phyloP scores from a whole-genome alignment of 2,329 filamentous ascomycete genomes.

The Xylariaceae sp. region DNA sequence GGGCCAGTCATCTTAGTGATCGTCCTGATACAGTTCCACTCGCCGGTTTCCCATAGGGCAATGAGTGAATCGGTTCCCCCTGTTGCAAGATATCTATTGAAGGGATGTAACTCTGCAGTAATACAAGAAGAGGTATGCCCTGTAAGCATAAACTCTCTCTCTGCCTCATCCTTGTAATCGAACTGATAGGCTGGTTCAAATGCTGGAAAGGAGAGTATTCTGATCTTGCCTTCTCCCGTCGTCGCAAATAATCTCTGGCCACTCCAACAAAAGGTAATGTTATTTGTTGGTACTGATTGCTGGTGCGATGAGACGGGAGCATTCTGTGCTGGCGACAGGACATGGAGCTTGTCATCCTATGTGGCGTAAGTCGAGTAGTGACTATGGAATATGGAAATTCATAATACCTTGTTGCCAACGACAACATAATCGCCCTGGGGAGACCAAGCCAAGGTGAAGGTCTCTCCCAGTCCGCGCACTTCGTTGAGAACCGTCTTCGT shows the following conservation, averaged over 20 bases:
- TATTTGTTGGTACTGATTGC: slow-evolving; percentile 64
- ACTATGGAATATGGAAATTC: neutral
- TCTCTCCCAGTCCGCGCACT: slow-evolving; percentile 60
- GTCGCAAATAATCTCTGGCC: slow-evolving; percentile 67
- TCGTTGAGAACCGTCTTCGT: slow-evolving; percentile 68
- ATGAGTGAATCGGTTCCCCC: slow-evolving; percentile 74
- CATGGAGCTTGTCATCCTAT: slow-evolving; percentile 58
- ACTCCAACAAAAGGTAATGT: slow-evolving; percentile 70
- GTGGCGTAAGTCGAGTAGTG: slow-evolving; percentile 1
- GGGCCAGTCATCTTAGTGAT: slow-evolving; percentile 65
- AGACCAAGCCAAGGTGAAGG: slow-evolving; percentile 69
- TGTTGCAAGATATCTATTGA: slow-evolving; percentile 66
- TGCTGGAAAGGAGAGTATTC: slow-evolving; percentile 64
- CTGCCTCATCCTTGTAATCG: slow-evolving; percentile 38
- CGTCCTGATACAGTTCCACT: slow-evolving; percentile 72
- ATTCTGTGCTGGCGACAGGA: slow-evolving; percentile 57
- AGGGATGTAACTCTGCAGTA: slow-evolving; percentile 65
- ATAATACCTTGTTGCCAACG: slow-evolving; percentile 65
- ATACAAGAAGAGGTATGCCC: slow-evolving; percentile 72
- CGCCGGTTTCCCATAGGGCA: slow-evolving; percentile 71
- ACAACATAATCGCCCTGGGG: slow-evolving; percentile 67
- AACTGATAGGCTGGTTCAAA: slow-evolving; percentile 52
- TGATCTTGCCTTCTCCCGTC: slow-evolving; percentile 65
- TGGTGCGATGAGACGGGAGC: slow-evolving; percentile 54
- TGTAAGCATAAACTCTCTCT: slow-evolving; percentile 56